phyloP scores from a whole-genome alignment of 2,329 filamentous ascomycete species.

The Colletotrichum sp. region DNA sequence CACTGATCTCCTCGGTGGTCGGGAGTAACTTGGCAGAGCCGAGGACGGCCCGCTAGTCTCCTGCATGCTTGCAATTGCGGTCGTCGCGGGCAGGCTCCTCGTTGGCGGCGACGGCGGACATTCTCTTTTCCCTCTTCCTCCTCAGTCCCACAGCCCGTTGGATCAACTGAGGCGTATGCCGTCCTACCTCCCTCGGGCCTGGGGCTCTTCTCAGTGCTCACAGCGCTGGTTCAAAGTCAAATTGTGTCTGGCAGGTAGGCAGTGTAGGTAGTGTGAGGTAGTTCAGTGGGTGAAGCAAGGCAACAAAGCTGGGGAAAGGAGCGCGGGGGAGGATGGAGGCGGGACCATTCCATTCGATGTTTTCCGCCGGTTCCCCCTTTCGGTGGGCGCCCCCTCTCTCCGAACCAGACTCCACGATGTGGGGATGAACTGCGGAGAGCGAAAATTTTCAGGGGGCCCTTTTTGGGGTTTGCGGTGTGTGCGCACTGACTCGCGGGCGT shows the following conservation, averaged over 20 bases:
- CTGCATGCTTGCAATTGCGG: conserved; percentile 18
- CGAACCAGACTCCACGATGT: conserved; percentile 11
- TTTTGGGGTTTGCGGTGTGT: not conserved
- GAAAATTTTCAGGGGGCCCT: not conserved
- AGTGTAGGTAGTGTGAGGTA: not conserved
- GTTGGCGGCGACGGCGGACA: not conserved
- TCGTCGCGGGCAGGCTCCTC: conserved; percentile 12
- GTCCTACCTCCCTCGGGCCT: not conserved
- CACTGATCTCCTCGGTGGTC: conserved; percentile 11
- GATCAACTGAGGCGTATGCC: not conserved
- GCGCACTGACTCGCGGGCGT: not conserved
- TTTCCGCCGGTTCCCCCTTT: not conserved
- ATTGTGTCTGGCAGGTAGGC: not conserved
- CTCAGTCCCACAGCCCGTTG: not conserved
- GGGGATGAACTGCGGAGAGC: not conserved
- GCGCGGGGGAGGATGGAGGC: not conserved
- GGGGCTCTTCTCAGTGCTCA: not conserved
- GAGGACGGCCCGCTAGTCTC: conserved; percentile 12
- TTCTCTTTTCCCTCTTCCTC: not conserved
- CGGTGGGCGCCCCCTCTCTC: not conserved
- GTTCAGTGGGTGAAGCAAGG: not conserved
- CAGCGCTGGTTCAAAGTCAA: not conserved
- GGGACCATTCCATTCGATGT: not conserved
- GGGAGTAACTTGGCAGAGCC: conserved; percentile 11
- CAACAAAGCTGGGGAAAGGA: conserved; percentile 7